phyloP scores from a whole-genome alignment of 179 eudicot species.

The Nepenthes alata region DNA sequence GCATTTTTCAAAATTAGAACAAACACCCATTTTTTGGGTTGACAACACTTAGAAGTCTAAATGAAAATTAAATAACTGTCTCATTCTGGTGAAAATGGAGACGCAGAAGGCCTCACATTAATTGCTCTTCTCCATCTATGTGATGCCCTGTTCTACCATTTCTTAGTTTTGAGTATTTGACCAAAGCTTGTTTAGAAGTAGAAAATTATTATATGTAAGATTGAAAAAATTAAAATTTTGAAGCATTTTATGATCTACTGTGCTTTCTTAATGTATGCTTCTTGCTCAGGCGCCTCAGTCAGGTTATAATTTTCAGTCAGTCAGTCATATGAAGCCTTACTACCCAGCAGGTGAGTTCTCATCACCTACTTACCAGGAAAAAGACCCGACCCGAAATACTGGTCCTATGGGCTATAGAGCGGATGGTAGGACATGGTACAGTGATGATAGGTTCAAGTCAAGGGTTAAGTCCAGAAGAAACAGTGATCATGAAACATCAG shows the following conservation, averaged over 20 bases:
- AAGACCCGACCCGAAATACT: slow-evolving; percentile 24
- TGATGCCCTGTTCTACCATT: background rate
- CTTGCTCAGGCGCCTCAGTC: slow-evolving; percentile 24
- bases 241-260: background rate
- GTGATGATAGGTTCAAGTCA: slow-evolving; percentile 19
- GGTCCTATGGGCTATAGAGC: slow-evolving; percentile 32
- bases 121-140: background rate
- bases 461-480: slow-evolving; percentile 28
- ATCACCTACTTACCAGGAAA: slow-evolving; percentile 35
- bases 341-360: slow-evolving; percentile 29
- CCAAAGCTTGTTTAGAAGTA: too few species aligned
- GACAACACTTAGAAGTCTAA: too few species aligned
- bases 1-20: too few species aligned
- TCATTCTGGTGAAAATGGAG: background rate
- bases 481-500: slow-evolving; percentile 29
- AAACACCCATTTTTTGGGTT: too few species aligned
- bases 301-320: slow-evolving; percentile 34
- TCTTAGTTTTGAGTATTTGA: background rate
- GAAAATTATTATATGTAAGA: too few species aligned
- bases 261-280: slow-evolving; percentile 6
- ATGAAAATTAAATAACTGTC: too few species aligned
- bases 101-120: background rate
- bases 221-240: background rate
- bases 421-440: slow-evolving; percentile 40
- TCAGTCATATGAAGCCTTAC: slow-evolving; percentile 24